phyloP scores from a whole-genome alignment of 75 land plant species.

The Adiantum capillusveneris region DNA sequence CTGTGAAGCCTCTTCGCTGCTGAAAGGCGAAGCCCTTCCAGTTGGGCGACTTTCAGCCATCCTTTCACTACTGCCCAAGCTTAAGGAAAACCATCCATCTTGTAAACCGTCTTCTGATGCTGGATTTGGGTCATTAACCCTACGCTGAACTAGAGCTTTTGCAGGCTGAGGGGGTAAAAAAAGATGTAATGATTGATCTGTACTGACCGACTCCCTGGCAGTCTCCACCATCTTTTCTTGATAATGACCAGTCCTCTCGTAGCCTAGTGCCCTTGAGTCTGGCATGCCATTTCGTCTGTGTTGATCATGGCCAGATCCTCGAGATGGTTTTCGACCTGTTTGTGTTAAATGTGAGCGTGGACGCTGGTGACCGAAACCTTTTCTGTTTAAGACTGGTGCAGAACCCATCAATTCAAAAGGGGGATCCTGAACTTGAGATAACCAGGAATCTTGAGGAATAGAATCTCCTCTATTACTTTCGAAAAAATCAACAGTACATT shows the following conservation, averaged over 20 bases:
- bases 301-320: background rate
- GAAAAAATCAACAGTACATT: background rate
- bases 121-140: background rate
- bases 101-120: background rate
- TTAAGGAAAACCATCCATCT: constrained; percentile 1
- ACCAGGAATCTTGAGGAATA: background rate
- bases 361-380: background rate
- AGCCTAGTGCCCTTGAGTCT: constrained; percentile 1
- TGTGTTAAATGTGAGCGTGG: background rate
- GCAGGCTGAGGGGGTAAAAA: constrained; percentile 4
- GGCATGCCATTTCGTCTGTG: background rate
- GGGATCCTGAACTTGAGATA: background rate
- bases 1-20: background rate
- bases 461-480: background rate
- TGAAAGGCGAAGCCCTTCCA: background rate
- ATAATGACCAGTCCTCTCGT: background rate
- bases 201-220: background rate
- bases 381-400: background rate
- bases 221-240: background rate
- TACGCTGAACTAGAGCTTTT: background rate
- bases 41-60: background rate
- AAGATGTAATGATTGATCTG: constrained; percentile 3
- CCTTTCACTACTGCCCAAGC: background rate
- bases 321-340: background rate
- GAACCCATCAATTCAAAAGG: background rate